A percentile compares a stretch with the other conserved stretches of the same genome.
These are phyloP conservation scores for Cryphonectria parasitica DNA, from an alignment of 2,329 filamentous ascomycete species.

Conservation along the genomic window DNA sequence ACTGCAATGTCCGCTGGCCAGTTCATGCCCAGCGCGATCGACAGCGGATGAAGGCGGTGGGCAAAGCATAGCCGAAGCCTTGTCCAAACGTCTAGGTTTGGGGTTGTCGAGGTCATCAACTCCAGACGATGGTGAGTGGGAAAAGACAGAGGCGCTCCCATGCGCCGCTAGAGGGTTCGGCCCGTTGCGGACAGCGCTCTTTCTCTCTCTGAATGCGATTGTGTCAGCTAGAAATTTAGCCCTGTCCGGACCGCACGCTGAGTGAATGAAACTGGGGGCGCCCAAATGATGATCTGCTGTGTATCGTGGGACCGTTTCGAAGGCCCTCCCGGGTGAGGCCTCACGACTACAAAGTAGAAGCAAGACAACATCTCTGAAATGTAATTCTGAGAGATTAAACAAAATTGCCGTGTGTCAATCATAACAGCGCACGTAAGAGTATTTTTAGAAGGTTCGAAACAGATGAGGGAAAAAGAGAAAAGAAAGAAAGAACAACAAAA, in stretches of 20 bases:
- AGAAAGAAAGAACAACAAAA: not conserved
- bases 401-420: not conserved
- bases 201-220: not conserved
- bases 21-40: not conserved
- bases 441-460: not conserved
- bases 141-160: not conserved
- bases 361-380: not conserved
- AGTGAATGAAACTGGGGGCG: not conserved
- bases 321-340: not conserved
- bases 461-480: not conserved
- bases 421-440: not conserved
- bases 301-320: not conserved
- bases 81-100: not conserved
- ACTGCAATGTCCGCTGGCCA: conserved; percentile 1
- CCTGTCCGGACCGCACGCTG: not conserved
- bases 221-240: not conserved
- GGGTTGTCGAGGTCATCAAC: not conserved
- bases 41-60: not conserved
- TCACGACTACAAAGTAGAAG: not conserved
- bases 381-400: not conserved
- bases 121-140: not conserved
- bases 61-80: not conserved
- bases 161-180: not conserved
- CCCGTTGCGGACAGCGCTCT: not conserved
- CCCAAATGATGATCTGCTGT: conserved; percentile 8